These are phyloP conservation scores for Paramyrothecium sp. DNA, from an alignment of 2,329 filamentous ascomycete genomes.

Conservation along the genomic window DNA sequence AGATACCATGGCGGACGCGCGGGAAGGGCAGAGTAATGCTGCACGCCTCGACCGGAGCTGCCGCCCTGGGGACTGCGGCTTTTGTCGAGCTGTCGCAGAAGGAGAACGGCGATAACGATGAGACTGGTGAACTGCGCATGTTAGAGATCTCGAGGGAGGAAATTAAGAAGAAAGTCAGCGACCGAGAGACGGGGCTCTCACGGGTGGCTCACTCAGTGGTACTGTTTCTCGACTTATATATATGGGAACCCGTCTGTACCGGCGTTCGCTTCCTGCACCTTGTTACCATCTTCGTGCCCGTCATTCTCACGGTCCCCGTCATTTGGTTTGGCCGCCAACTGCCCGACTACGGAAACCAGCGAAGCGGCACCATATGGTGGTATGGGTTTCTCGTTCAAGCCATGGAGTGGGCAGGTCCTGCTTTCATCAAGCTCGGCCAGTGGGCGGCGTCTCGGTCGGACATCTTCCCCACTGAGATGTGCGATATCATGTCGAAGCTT, in stretches of 20 bases:
- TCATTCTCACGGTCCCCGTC: conserved; percentile 74
- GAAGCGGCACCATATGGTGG: conserved; percentile 88
- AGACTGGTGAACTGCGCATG: conserved; percentile 85
- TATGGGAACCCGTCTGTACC: conserved; percentile 86
- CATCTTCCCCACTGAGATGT: conserved; percentile 93
- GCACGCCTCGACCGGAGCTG: conserved; percentile 36
- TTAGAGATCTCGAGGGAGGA: conserved; percentile 77
- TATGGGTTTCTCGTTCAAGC: conserved; percentile 81
- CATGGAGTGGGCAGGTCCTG: conserved; percentile 92
- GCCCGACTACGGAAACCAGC: conserved; percentile 67
- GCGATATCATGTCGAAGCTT: conserved; percentile 87
- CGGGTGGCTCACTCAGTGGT: conserved; percentile 58
- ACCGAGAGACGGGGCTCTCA: conserved; percentile 58
- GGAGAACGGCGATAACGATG: conserved; percentile 44
- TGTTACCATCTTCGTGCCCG: conserved; percentile 84
- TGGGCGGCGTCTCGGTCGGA: conserved; percentile 97
- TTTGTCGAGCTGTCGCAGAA: conserved; percentile 59
- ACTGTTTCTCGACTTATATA: conserved; percentile 67
- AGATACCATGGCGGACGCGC: conserved; percentile 19
- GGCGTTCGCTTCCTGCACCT: conserved; percentile 86
- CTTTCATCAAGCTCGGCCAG: conserved; percentile 98
- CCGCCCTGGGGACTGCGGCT: conserved; percentile 49
- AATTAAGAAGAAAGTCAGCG: conserved; percentile 66
- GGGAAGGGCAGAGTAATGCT: conserved; percentile 26
- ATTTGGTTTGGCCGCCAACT: conserved; percentile 75